These are phyloP conservation scores for Acer campestre DNA, from an alignment of 345 rosid genomes.

Conservation along the genomic window DNA sequence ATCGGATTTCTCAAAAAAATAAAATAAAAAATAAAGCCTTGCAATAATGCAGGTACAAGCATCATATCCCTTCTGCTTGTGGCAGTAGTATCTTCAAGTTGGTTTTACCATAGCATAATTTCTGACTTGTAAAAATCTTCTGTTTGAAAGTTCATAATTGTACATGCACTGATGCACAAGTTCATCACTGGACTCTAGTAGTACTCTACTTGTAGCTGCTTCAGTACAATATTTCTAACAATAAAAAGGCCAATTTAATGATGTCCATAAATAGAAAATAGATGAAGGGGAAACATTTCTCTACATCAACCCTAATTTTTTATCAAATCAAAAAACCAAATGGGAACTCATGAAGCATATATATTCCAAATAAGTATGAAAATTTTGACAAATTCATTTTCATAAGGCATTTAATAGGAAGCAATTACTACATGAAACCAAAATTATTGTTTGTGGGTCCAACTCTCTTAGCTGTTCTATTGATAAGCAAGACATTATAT, in stretches of 20 bases:
- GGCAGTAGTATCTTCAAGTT: neutral
- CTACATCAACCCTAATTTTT: neutral
- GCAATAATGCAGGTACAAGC: neutral
- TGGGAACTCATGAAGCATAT: neutral
- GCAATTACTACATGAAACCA: conserved; percentile 23
- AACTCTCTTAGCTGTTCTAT: conserved; percentile 19
- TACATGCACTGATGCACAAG: neutral
- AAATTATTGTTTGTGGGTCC: conserved; percentile 20
- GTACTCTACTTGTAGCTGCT: too few relatives aligned
- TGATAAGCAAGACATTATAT: conserved; percentile 6
- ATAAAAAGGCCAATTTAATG: neutral
- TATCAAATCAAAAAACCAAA: neutral
- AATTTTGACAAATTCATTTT: conserved; percentile 2
- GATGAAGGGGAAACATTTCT: neutral
- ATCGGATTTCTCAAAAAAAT: too few relatives aligned
- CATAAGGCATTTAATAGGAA: neutral
- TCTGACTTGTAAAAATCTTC: neutral
- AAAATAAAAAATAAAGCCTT: too few relatives aligned
- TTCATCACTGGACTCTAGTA: too few relatives aligned
- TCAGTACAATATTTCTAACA: neutral
- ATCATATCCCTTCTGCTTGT: neutral
- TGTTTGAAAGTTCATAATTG: conserved; percentile 1
- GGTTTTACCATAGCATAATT: neutral
- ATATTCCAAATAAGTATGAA: neutral
- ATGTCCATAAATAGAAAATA: neutral